phyloP scores from a whole-genome alignment of 495 filamentous ascomycete species.

The Penicillium ochrochloron region DNA sequence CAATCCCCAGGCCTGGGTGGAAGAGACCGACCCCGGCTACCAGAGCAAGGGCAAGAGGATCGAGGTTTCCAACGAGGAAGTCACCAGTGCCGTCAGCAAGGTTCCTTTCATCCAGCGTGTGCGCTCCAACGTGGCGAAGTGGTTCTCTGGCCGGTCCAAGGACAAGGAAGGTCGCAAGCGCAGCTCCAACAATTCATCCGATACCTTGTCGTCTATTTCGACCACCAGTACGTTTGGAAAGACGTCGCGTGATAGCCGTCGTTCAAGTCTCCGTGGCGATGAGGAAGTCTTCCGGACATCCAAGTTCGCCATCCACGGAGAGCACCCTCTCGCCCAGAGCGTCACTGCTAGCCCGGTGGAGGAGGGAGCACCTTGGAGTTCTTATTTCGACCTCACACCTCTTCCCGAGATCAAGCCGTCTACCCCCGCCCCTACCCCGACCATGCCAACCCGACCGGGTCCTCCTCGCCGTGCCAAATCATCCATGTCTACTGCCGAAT shows the following conservation, averaged over 20 bases:
- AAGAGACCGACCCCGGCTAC: slow-evolving; percentile 86
- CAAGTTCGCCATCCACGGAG: slow-evolving; percentile 55
- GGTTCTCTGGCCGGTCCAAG: slow-evolving; percentile 63
- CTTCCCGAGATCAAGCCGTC: slow-evolving; percentile 38
- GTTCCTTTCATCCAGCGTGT: slow-evolving; percentile 81
- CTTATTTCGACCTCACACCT: slow-evolving; percentile 41
- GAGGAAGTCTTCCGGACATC: slow-evolving; percentile 53
- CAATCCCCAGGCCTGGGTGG: slow-evolving; percentile 80
- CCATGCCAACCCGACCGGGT: slow-evolving; percentile 48
- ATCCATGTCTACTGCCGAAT: slow-evolving; percentile 65
- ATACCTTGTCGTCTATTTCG: slow-evolving; percentile 37
- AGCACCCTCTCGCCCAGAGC: slow-evolving; percentile 85
- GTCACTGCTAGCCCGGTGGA: slow-evolving; percentile 73
- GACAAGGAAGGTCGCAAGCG: slow-evolving; percentile 58
- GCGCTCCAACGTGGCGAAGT: slow-evolving; percentile 57
- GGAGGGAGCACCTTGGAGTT: slow-evolving; percentile 43
- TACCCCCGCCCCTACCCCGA: slow-evolving; percentile 30
- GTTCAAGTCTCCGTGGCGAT: slow-evolving; percentile 72
- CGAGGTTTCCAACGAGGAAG: slow-evolving; percentile 87
- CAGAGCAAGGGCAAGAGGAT: slow-evolving; percentile 87
- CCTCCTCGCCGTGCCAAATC: slow-evolving; percentile 57
- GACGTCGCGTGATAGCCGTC: slow-evolving; percentile 54
- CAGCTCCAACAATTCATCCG: slow-evolving; percentile 42
- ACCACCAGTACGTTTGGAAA: slow-evolving; percentile 41
- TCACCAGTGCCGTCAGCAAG: slow-evolving; percentile 87